Base-by-base conservation (phyloP, 192 early-diverging fungal species). In the Chytriomyces sp. region DNA sequence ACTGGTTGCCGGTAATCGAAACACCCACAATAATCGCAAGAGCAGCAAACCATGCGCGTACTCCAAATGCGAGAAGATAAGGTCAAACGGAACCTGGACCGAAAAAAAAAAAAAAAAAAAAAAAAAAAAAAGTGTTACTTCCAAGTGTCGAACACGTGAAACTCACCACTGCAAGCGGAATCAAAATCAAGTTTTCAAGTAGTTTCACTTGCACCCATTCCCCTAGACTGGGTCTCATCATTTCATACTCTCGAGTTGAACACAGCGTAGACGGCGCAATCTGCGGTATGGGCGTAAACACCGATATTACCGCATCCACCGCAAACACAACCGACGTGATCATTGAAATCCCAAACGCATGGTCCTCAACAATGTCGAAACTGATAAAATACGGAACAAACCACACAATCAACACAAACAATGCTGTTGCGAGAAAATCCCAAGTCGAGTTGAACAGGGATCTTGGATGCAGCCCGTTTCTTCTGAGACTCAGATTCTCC, bases 21-120 rank as follows among this genome's bases (percentile, higher is more conserved):
- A 57, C 7, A 70, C 8, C 16, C 67, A 9, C 16, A 44, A 16
- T 13, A 62, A 16, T 5, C 76, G 44, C 18, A 59, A 13, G 3
- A 77, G 57, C 8, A 69, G 43, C 45, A 70, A 18, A 26, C 60
- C 18, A n/a, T 4, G 69, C 2, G 18, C 7, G 8, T 76, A 76
- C 23, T 46, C 63, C 18, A 16, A 11, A 13, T 24, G 3, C 50
- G 16, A 10, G 13, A 76, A 67, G 20, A 76, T 16, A 3, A 66
- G 16, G 43, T 64, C 74, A 35, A 77, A 77, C 18, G 67, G 76
- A 24, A 47, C 45, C 69, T 70, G 1, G 46, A 53, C 9, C 49
- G n/a, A 5, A 45, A 20, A 50, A 10, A 23, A 16, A 18, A 23
- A 16, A 13, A 20, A 26, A 10, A 50, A 43, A 47, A 5, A 45